These are phyloP conservation scores for Fragaria nilgerrensis DNA, from an alignment of 306 rosid species.

Conservation along the genomic window DNA sequence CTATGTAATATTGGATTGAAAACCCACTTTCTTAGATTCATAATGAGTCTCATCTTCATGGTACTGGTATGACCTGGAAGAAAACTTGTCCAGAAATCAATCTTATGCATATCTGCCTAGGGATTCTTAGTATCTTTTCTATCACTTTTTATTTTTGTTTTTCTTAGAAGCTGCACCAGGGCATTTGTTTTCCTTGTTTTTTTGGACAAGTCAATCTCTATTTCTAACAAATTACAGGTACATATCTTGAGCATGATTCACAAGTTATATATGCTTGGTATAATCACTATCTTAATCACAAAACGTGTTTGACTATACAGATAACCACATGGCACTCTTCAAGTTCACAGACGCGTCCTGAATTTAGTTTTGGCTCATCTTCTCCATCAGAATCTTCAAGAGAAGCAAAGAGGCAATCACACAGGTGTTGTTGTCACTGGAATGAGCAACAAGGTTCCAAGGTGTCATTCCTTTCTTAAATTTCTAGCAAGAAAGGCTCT, in stretches of 20 bases:
- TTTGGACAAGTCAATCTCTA: background rate
- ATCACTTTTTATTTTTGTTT: background rate
- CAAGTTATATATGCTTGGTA: background rate
- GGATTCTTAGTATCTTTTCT: background rate
- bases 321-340: background rate
- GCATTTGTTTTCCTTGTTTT: background rate
- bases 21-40: background rate
- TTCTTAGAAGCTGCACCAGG: background rate
- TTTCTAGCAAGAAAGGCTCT: constrained; percentile 18
- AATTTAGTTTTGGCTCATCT: background rate
- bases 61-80: background rate
- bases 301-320: constrained; percentile 3
- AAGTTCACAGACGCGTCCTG: background rate
- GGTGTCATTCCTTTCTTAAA: constrained; percentile 31
- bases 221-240: background rate
- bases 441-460: constrained; percentile 37
- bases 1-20: background rate
- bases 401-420: constrained; percentile 17
- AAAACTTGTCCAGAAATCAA: background rate
- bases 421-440: constrained; percentile 30
- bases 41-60: background rate
- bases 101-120: background rate
- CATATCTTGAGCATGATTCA: constrained; percentile 11
- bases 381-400: constrained; percentile 4
- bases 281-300: background rate